A percentile compares a stretch with the other conserved stretches of the same genome.
Evolutionary conservation across 179 eudicot species (phyloP).

Genomic region (Amaranthus tricolor): DNA sequence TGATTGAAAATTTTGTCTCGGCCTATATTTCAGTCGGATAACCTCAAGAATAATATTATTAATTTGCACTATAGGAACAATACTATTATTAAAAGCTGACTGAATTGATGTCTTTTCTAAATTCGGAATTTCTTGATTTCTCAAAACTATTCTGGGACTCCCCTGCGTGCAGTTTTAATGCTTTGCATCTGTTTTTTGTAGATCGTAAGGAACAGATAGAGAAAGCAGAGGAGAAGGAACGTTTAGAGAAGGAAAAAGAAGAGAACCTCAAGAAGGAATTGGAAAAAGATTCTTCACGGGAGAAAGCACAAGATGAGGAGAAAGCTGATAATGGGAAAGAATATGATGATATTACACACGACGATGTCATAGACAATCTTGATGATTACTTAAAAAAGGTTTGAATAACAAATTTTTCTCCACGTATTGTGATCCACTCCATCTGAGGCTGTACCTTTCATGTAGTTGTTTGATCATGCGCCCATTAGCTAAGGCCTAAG

Average conservation of each 20-base stretch:
- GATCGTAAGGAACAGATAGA: conserved; percentile 91
- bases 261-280: conserved; percentile 66
- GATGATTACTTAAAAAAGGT: conserved; percentile 57
- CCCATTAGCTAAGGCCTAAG: not conserved
- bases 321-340: conserved; percentile 36
- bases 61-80: too few species aligned
- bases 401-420: conserved; percentile 16
- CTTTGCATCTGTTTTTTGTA: conserved; percentile 23
- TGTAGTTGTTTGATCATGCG: not conserved
- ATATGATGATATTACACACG: conserved; percentile 34
- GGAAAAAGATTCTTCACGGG: conserved; percentile 42
- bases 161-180: too few species aligned
- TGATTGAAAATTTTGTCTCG: too few species aligned
- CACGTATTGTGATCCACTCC: conserved; percentile 6
- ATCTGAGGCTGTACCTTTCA: not conserved
- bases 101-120: not conserved
- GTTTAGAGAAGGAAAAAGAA: conserved; percentile 82
- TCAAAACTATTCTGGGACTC: not conserved
- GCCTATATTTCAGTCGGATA: too few species aligned
- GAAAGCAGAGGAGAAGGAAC: conserved; percentile 90
- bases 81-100: not conserved
- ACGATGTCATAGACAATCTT: conserved; percentile 38
- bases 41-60: too few species aligned
- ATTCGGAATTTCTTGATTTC: conserved; percentile 2
- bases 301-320: conserved; percentile 35